These are phyloP conservation scores for Leptographium wingfieldii DNA, from an alignment of 2,329 filamentous ascomycete species.

Conservation along the genomic window DNA sequence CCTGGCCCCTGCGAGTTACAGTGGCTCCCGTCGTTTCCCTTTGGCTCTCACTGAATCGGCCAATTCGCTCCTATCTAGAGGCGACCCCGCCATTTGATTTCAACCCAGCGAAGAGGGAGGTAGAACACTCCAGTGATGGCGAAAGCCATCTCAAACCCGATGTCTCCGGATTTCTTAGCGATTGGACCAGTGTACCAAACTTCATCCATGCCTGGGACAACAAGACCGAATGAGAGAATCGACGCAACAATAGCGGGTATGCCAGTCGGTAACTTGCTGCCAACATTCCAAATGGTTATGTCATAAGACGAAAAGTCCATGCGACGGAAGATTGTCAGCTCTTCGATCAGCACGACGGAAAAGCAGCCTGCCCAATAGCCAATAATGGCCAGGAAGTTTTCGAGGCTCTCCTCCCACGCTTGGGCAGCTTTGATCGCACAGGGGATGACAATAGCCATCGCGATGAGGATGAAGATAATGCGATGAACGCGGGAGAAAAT, in stretches of 20 bases:
- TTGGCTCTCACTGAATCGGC: neutral
- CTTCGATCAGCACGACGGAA: constrained; percentile 33
- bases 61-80: constrained; percentile 10
- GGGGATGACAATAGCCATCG: constrained; percentile 47
- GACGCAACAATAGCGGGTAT: constrained; percentile 33
- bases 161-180: constrained; percentile 46
- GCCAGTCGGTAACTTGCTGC: constrained; percentile 30
- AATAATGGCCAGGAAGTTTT: constrained; percentile 44
- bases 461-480: constrained; percentile 42
- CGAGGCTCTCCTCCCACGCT: constrained; percentile 43
- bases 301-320: constrained; percentile 32
- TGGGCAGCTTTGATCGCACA: constrained; percentile 41
- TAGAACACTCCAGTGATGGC: constrained; percentile 35
- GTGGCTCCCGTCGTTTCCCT: neutral
- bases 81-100: constrained; percentile 22
- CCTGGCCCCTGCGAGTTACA: neutral
- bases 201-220: constrained; percentile 48
- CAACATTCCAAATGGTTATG: constrained; percentile 33
- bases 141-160: constrained; percentile 54
- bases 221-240: constrained; percentile 32
- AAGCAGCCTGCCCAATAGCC: constrained; percentile 47
- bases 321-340: constrained; percentile 35
- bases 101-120: constrained; percentile 31
- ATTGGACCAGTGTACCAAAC: constrained; percentile 50
- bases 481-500: constrained; percentile 42